These are phyloP conservation scores for Trichoderma simmonsii DNA, from an alignment of 2,329 filamentous ascomycete genomes.

Conservation along the genomic window DNA sequence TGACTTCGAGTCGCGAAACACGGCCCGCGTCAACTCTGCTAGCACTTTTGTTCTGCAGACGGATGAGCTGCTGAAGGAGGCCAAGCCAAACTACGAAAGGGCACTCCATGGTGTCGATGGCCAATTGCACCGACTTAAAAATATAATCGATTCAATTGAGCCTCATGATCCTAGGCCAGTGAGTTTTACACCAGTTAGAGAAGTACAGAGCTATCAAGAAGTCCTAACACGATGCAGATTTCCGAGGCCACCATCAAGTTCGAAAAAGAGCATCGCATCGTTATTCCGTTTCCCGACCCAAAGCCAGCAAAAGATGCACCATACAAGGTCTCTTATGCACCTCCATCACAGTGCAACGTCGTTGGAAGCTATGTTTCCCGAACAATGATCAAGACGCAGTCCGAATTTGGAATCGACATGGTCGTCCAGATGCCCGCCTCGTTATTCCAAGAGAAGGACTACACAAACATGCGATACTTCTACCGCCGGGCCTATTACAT, in stretches of 20 bases:
- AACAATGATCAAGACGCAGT: conserved; percentile 66
- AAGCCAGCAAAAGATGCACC: conserved; percentile 70
- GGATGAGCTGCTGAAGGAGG: conserved; percentile 56
- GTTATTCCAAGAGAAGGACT: conserved; percentile 92
- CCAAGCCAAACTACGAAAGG: conserved; percentile 50
- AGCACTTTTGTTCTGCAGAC: conserved; percentile 59
- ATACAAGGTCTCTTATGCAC: conserved; percentile 77
- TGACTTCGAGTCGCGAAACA: conserved; percentile 39
- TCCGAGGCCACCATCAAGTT: conserved; percentile 64
- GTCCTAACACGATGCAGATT: conserved; percentile 48
- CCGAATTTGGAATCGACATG: conserved; percentile 68
- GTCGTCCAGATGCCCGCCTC: conserved; percentile 77
- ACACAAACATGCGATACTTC: conserved; percentile 87
- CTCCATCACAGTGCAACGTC: conserved; percentile 77
- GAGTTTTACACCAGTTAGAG: conserved; percentile 26
- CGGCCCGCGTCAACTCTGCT: conserved; percentile 43
- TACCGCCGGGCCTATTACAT: conserved; percentile 92
- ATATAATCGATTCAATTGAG: conserved; percentile 49
- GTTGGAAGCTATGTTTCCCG: conserved; percentile 82
- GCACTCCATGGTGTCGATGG: conserved; percentile 47
- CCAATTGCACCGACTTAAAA: conserved; percentile 51
- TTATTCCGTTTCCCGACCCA: conserved; percentile 83
- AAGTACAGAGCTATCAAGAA: not conserved
- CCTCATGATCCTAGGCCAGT: conserved; percentile 51
- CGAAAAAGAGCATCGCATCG: conserved; percentile 63